Base-by-base conservation (phyloP, 176 grass and related monocot genomes). In the Juncus inflexus region DNA sequence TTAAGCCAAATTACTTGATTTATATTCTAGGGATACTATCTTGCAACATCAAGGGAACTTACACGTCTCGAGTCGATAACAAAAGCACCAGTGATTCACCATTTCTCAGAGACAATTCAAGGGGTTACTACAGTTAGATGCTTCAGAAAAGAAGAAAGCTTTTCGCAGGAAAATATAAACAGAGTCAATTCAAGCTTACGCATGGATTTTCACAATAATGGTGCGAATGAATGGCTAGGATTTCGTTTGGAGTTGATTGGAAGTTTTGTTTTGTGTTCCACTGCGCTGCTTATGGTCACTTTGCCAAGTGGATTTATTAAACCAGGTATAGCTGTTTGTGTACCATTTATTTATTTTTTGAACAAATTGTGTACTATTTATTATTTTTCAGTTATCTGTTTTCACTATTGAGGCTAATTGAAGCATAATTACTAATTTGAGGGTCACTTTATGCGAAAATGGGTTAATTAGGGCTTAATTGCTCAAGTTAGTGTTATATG, bases 201-300 rank as follows among this genome's bases (percentile, higher is more conserved):
- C 51, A 92, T 99, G 94, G 94, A 92, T 73, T 99, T 99, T 66
- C 85, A 99, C 78, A 99, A 84, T 80, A 99, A 99, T 62, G 94
- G 88, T 12, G 86, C 94, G 2, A 99, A 92, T 7, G 94, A 99
- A 65, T 99, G 94, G 94, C 85, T 99, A 2, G 94, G 94, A 6
- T 84, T 99, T 49, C 83, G 94, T 11, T 51, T 92, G 9, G 94
- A 99, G 83, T 74, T 99, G 45, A 59, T 89, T 15, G 94, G 94
- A 41, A 82, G 80, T 77, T 84, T 89, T 15, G 85, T 99, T 52
- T 83, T 99, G 52, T 91, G 88, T 61, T 73, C 86, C 78, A 89
- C 85, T 28, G 75, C 94, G 45, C 83, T 99, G 72, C 80, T 99
- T 38, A 92, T 90, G 88, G 89, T 92, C 72, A 86, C 80, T 6